Evolutionary conservation across 2,329 filamentous ascomycete species (phyloP), one percentile per base, ranked within the genome.

Genomic region (Purpureocillium takamizusanense): DNA sequence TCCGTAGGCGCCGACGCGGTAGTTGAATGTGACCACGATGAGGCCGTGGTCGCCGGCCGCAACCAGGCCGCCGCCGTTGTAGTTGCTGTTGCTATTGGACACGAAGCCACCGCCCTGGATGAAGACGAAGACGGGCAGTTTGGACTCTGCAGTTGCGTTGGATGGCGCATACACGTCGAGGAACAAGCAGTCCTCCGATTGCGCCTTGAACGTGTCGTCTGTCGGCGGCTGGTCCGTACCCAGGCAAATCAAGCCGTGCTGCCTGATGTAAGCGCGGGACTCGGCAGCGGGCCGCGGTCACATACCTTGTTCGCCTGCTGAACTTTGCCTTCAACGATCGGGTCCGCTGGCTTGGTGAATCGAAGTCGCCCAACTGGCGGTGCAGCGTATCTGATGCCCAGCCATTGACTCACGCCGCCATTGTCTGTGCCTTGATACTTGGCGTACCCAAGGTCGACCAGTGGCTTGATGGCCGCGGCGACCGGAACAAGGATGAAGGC

Each of bases 341-440:
- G 81, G 51, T 82, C 75, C 48, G 69, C 61, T 1, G 83, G 81
- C 13, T 75, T 76, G 38, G 68, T 64, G 49, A 86, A 87, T 17
- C 83, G 69, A 41, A 83, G 55, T 7, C 70, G 47, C 2, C 76
- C 78, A 3, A 80, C 39, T 1, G 81, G 82, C 32, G 81, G 65
- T n/a, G 78, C 74, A 2, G 81, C 82, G 63, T 74, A 87, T 33
- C 81, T 73, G 44, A 87, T 74, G 6, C 82, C 83, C 15, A 83
- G 67, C 79, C 80, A 87, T 52, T 78, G 67, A 11, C 70, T 74
- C 32, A 84, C 62, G 7, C 74, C 78, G 50, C 70, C 70, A 1
- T 57, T 47, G 8, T 62, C 52, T 6, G 60, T 56, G 6, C 83
- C 83, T 38, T 66, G 56, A 50, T 85, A 84, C 29, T 65, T 70